Evolutionary conservation across 768 basidiomycete species (phyloP).

Genomic region (Gautieria morchelliformis): DNA sequence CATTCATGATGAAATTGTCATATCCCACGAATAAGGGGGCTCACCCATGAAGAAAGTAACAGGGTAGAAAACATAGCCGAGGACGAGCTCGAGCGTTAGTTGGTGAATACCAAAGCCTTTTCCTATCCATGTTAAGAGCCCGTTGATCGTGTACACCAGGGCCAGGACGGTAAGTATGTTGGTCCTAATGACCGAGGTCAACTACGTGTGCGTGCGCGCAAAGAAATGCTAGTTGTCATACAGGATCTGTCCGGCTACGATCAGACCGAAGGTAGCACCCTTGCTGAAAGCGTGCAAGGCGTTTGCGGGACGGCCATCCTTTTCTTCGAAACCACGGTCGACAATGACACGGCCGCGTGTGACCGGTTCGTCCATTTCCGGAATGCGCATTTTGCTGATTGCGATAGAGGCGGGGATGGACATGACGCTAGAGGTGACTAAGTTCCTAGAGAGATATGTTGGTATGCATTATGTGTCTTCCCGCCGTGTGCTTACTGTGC

Average conservation of each 20-base stretch:
- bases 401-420: conserved; percentile 91
- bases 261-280: conserved; percentile 76
- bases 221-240: conserved; percentile 19
- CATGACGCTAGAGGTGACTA: conserved; percentile 88
- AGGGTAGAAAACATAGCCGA: conserved; percentile 86
- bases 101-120: conserved; percentile 74
- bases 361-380: conserved; percentile 78
- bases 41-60: conserved; percentile 62
- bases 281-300: conserved; percentile 82
- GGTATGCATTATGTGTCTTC: not conserved
- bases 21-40: not conserved
- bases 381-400: conserved; percentile 80
- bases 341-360: conserved; percentile 75
- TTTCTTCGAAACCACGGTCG: conserved; percentile 59
- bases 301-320: conserved; percentile 54
- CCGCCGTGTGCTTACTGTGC: conserved; percentile 28
- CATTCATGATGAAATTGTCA: not conserved
- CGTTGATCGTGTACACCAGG: conserved; percentile 75
- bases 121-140: conserved; percentile 82
- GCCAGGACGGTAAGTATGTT: conserved; percentile 82
- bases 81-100: conserved; percentile 74
- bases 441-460: conserved; percentile 30
- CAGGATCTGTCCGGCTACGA: conserved; percentile 84
- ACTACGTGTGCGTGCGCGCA: not conserved
- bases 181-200: conserved; percentile 33